Conservation (phyloP, 2,329 filamentous ascomycete genomes). For the Penicillium sp. region DNA sequence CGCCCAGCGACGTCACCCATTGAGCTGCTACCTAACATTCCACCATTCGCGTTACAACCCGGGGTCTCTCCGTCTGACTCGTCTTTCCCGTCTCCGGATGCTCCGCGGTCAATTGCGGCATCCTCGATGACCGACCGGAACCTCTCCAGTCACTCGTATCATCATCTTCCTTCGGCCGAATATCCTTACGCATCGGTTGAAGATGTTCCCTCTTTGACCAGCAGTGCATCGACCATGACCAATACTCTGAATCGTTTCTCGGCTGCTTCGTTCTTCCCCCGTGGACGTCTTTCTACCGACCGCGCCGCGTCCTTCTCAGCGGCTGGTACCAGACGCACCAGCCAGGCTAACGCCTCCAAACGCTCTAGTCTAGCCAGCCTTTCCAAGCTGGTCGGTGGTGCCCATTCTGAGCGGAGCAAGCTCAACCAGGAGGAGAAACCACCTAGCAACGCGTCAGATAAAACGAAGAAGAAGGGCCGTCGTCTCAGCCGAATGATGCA, state of each 20-base stretch:
- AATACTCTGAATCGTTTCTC: conserved; percentile 47
- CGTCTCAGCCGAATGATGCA: conserved; percentile 51
- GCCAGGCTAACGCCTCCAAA: conserved; percentile 44
- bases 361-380: conserved; percentile 51
- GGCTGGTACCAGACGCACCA: conserved; percentile 39
- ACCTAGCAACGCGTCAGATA: conserved; percentile 40
- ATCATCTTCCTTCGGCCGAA: conserved; percentile 41
- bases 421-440: conserved; percentile 48
- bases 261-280: conserved; percentile 40
- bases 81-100: conserved; percentile 49
- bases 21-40: conserved; percentile 40
- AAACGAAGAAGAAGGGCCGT: conserved; percentile 45
- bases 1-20: conserved; percentile 45
- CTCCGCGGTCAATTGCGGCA: conserved; percentile 43
- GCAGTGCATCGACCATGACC: conserved; percentile 50
- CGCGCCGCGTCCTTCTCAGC: conserved; percentile 48
- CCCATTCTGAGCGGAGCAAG: conserved; percentile 47
- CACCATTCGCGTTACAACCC: conserved; percentile 42
- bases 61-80: conserved; percentile 41
- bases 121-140: conserved; percentile 45
- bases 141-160: conserved; percentile 37
- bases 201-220: conserved; percentile 52
- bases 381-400: conserved; percentile 47
- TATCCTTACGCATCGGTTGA: conserved; percentile 47
- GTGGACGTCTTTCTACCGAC: conserved; percentile 45